These are phyloP conservation scores for Coelastrella sp. DNA, from an alignment of 139 green algal genomes.

Conservation along the genomic window DNA sequence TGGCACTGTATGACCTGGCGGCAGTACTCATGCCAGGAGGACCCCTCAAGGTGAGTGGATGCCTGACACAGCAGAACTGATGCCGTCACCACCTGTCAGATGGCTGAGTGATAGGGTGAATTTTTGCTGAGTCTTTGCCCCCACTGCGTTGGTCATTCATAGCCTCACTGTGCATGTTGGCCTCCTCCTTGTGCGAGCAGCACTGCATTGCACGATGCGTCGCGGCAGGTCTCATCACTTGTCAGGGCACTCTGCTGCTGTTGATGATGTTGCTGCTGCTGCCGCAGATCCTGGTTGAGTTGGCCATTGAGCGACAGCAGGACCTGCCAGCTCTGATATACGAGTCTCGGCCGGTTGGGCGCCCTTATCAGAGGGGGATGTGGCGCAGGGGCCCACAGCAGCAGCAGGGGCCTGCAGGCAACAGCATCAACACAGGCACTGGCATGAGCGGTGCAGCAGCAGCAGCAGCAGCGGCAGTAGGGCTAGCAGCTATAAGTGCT, in stretches of 20 bases:
- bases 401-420: neutral
- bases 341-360: slow-evolving; percentile 76
- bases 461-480: neutral
- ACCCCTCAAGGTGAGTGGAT: slow-evolving; percentile 73
- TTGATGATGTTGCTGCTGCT: neutral
- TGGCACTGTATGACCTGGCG: slow-evolving; percentile 96
- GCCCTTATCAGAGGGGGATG: slow-evolving; percentile 46
- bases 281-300: slow-evolving; percentile 86
- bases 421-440: slow-evolving; percentile 10
- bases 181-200: no score
- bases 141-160: no score
- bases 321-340: slow-evolving; percentile 97
- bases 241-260: neutral
- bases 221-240: no score
- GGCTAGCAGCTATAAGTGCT: neutral
- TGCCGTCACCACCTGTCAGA: neutral
- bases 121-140: no score
- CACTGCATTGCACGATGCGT: no score
- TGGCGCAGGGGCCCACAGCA: slow-evolving; percentile 21
- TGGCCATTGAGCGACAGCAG: slow-evolving; percentile 90
- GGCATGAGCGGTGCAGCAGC: neutral
- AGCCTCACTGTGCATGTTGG: no score
- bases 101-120: neutral
- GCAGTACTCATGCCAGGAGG: slow-evolving; percentile 93
- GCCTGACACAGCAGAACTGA: neutral